These are phyloP conservation scores for Raddia guianensis DNA, from an alignment of 176 grass and related monocot genomes.

Conservation along the genomic window DNA sequence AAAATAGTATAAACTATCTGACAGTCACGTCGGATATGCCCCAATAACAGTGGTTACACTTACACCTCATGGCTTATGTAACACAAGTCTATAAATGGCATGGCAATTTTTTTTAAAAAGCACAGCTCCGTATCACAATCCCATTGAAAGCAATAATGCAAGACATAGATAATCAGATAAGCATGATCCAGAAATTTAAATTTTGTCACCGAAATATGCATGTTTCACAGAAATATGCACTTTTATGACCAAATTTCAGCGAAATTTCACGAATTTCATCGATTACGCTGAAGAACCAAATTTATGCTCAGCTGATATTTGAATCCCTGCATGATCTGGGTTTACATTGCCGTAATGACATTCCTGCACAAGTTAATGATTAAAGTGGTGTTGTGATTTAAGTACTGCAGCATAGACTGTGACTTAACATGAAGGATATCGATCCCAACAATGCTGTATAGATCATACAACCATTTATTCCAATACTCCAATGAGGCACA, in stretches of 20 bases:
- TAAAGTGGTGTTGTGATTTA: constrained; percentile 6
- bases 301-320: too few relatives aligned
- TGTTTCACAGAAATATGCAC: too few relatives aligned
- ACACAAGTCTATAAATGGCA: neutral
- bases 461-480: neutral
- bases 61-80: neutral
- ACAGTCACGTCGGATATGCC: neutral
- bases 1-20: neutral
- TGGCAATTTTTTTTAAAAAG: neutral
- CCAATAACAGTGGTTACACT: neutral
- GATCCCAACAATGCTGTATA: neutral
- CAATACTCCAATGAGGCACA: neutral
- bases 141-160: neutral
- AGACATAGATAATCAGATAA: neutral
- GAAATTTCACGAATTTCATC: too few relatives aligned
- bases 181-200: neutral
- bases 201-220: too few relatives aligned
- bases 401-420: neutral
- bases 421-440: neutral
- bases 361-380: neutral
- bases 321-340: neutral
- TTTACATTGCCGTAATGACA: neutral
- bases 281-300: too few relatives aligned
- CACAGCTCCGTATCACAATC: neutral
- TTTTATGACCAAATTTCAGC: too few relatives aligned